phyloP scores from a whole-genome alignment of 2,329 filamentous ascomycete genomes.

The Sclerotinia borealis region DNA sequence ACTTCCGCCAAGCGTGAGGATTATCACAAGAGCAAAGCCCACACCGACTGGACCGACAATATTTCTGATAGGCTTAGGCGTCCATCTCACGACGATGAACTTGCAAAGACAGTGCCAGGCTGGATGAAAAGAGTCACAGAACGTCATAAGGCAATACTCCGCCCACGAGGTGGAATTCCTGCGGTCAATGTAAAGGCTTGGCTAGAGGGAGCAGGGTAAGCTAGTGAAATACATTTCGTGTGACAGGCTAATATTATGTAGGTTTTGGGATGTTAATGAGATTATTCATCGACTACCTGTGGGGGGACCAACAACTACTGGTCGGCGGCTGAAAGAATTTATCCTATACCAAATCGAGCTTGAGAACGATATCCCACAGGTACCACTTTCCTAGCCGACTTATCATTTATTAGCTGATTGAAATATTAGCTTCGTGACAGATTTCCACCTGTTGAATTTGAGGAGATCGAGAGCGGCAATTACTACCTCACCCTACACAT shows the following conservation, averaged over 20 bases:
- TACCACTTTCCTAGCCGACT: not conserved
- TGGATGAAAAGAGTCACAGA: constrained; percentile 27
- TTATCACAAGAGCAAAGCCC: constrained; percentile 20
- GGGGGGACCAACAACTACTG: constrained; percentile 6
- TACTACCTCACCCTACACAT: constrained; percentile 29
- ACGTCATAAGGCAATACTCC: constrained; percentile 23
- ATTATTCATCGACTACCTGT: constrained; percentile 26
- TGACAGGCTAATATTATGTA: constrained; percentile 15
- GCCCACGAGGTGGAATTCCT: constrained; percentile 26
- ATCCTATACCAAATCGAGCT: constrained; percentile 6
- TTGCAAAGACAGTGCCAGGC: constrained; percentile 23
- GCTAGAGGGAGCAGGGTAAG: constrained; percentile 29
- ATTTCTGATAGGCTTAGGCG: constrained; percentile 26
- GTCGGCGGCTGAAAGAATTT: constrained; percentile 6
- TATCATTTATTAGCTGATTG: not conserved
- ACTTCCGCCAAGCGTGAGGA: not conserved
- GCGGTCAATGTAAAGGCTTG: constrained; percentile 28
- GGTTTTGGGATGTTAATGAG: constrained; percentile 31
- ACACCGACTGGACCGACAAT: constrained; percentile 25
- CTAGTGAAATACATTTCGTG: not conserved
- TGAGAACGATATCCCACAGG: constrained; percentile 17
- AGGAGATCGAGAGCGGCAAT: constrained; percentile 19
- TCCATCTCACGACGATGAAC: constrained; percentile 20
- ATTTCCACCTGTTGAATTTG: constrained; percentile 12
- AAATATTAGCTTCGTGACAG: constrained; percentile 18